Evolutionary conservation across 768 basidiomycete genomes (phyloP).

Genomic region (Phylloporus arenicola): DNA sequence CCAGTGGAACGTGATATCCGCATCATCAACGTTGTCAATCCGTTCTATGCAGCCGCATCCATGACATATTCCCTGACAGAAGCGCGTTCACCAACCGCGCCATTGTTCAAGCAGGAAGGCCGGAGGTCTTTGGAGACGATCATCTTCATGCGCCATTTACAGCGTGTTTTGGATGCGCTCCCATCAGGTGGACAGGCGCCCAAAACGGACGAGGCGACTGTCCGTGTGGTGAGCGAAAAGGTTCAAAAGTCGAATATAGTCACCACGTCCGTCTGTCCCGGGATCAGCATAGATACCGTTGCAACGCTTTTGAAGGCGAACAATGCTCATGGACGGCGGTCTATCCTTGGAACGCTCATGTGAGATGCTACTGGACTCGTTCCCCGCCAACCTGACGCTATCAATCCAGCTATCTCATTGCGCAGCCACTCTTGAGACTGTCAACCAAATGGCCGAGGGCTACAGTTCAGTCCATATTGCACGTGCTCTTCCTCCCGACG

Average conservation of each 20-base stretch:
- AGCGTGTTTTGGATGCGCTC: slow-evolving; percentile 78
- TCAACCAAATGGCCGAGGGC: slow-evolving; percentile 62
- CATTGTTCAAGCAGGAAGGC: slow-evolving; percentile 55
- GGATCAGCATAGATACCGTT: slow-evolving; percentile 66
- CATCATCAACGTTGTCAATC: slow-evolving; percentile 81
- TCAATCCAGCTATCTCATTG: slow-evolving; percentile 51
- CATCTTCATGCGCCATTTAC: slow-evolving; percentile 72
- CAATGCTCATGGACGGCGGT: slow-evolving; percentile 31
- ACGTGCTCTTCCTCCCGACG: slow-evolving; percentile 76
- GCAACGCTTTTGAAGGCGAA: slow-evolving; percentile 36
- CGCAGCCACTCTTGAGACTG: slow-evolving; percentile 63
- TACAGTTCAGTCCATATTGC: slow-evolving; percentile 72
- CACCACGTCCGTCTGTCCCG: slow-evolving; percentile 67
- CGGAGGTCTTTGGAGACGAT: slow-evolving; percentile 56
- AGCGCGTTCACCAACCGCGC: slow-evolving; percentile 22
- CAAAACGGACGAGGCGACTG: slow-evolving; percentile 27
- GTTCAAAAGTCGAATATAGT: slow-evolving; percentile 69
- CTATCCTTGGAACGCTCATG: slow-evolving; percentile 44
- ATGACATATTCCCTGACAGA: slow-evolving; percentile 34
- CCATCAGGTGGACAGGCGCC: slow-evolving; percentile 56
- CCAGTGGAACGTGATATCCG: slow-evolving; percentile 88
- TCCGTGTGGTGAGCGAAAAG: slow-evolving; percentile 37
- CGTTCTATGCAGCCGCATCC: slow-evolving; percentile 81
- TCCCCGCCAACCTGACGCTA: slow-evolving; percentile 1
- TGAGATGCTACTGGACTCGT: slow-evolving; percentile 28